These are phyloP conservation scores for Salinomyces thailandicus DNA, from an alignment of 2,329 filamentous ascomycete species.

Conservation along the genomic window DNA sequence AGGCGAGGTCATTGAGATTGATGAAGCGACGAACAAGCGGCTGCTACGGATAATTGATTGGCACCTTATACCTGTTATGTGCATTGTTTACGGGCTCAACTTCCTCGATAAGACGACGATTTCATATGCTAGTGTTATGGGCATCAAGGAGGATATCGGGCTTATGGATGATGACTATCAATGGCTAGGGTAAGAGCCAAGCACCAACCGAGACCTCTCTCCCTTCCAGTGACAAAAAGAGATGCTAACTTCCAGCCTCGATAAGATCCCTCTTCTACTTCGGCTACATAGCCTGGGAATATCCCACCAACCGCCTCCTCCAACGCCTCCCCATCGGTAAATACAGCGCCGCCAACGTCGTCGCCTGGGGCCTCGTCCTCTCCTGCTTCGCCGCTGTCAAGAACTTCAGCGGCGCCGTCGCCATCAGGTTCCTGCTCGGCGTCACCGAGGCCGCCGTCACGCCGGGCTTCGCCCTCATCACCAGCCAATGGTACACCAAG, in stretches of 20 bases:
- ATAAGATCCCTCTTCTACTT: slow-evolving; percentile 38
- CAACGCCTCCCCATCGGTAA: slow-evolving; percentile 56
- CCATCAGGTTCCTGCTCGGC: slow-evolving; percentile 57
- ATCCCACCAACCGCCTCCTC: slow-evolving; percentile 54
- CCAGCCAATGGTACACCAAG: slow-evolving; percentile 63
- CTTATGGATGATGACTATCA: slow-evolving; percentile 42
- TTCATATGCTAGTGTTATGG: slow-evolving; percentile 43
- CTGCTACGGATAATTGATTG: slow-evolving; percentile 52
- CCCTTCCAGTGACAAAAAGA: not conserved
- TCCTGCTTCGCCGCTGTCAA: slow-evolving; percentile 52
- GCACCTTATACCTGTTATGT: slow-evolving; percentile 51
- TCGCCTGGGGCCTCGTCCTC: slow-evolving; percentile 53
- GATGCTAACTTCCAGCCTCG: not conserved
- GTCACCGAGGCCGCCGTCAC: slow-evolving; percentile 59
- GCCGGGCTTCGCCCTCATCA: slow-evolving; percentile 58
- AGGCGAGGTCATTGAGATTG: slow-evolving; percentile 44
- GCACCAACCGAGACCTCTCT: not conserved
- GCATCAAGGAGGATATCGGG: slow-evolving; percentile 35
- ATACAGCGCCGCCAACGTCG: slow-evolving; percentile 54
- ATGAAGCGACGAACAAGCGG: slow-evolving; percentile 47
- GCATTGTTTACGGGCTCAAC: slow-evolving; percentile 48
- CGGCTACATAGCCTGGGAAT: slow-evolving; percentile 48
- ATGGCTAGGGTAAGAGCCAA: slow-evolving; percentile 26
- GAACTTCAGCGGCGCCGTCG: slow-evolving; percentile 51
- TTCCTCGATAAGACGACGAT: slow-evolving; percentile 51